These are phyloP conservation scores for Usnea hakonensis DNA, from an alignment of 495 filamentous ascomycete genomes.

Conservation along the genomic window DNA sequence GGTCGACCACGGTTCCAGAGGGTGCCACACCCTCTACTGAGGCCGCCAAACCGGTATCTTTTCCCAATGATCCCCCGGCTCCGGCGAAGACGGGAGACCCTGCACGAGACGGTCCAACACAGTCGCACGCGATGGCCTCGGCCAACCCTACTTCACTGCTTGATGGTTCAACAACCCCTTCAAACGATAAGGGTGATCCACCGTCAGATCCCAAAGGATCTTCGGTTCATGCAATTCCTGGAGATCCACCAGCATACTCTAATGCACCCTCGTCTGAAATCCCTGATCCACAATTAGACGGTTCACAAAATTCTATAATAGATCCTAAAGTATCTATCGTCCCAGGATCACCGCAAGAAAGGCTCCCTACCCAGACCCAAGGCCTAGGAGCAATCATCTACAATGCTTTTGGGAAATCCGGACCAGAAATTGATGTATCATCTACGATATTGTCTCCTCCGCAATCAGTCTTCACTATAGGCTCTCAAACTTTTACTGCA, in stretches of 20 bases:
- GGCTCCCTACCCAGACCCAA: not conserved
- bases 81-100: conserved; percentile 1
- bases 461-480: conserved; percentile 8
- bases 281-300: not conserved
- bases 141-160: not conserved
- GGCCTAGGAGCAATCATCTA: conserved; percentile 10
- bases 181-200: not conserved
- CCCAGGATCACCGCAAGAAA: too few relatives aligned
- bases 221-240: not conserved
- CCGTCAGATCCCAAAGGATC: not conserved
- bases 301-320: not conserved
- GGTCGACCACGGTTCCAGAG: not conserved
- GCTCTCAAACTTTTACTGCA: conserved; percentile 6
- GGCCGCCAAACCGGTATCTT: not conserved
- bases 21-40: not conserved
- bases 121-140: not conserved
- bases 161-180: not conserved
- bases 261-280: not conserved
- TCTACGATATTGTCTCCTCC: not conserved
- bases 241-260: not conserved
- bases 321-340: not conserved
- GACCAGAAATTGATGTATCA: not conserved
- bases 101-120: not conserved
- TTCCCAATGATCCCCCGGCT: not conserved
- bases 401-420: not conserved